phyloP scores from a whole-genome alignment of 2,329 filamentous ascomycete genomes.

The Sclerotinia minor region DNA sequence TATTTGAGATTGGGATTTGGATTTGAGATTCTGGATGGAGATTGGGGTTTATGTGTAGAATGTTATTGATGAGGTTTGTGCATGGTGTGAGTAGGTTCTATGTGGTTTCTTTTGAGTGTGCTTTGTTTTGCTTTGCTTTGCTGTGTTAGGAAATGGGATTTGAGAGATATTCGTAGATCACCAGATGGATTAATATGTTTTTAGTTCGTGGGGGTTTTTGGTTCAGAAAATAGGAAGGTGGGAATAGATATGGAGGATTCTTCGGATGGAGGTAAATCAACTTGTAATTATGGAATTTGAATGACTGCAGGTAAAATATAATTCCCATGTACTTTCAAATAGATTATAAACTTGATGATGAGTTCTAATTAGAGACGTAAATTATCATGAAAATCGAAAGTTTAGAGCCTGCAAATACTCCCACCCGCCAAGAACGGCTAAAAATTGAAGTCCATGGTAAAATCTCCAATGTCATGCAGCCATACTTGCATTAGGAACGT shows the following conservation, averaged over 20 bases:
- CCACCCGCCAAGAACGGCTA: not conserved
- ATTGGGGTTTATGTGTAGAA: too few species aligned
- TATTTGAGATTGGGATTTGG: not conserved
- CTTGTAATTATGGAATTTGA: not conserved
- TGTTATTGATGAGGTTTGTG: not conserved
- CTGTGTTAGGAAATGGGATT: not conserved
- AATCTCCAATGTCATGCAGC: not conserved
- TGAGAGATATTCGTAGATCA: too few species aligned
- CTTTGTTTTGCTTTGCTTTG: not conserved
- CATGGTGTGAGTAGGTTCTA: not conserved
- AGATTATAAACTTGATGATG: not conserved
- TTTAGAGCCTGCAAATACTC: not conserved
- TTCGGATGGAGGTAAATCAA: not conserved
- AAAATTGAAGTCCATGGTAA: not conserved
- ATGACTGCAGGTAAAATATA: not conserved
- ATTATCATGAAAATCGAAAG: not conserved
- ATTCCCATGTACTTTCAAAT: not conserved
- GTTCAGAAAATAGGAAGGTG: not conserved
- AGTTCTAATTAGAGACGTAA: not conserved
- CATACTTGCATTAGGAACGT: constrained; percentile 3
- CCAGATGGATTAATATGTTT: not conserved
- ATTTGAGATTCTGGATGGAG: not conserved
- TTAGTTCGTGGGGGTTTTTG: not conserved
- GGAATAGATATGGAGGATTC: not conserved
- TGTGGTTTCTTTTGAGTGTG: not conserved